Percentiles rank a stretch among this genome's conserved stretches.
Evolutionary conservation across 176 grass and related monocot genomes (phyloP).

Genomic region (Cenchrus americanus): DNA sequence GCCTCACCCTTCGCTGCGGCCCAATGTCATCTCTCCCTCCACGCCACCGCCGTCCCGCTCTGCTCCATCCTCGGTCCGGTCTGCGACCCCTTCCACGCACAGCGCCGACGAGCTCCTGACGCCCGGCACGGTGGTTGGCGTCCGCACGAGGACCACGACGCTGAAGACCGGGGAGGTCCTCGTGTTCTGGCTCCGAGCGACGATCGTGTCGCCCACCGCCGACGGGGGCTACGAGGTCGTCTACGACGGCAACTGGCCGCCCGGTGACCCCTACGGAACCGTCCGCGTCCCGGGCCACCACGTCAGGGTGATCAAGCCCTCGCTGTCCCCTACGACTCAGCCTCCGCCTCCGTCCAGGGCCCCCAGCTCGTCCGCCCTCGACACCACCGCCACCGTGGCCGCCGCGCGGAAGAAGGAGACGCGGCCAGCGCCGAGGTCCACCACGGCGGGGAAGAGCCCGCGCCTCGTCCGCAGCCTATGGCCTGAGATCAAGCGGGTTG

Average conservation of each 20-base stretch:
- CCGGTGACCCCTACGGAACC: not conserved
- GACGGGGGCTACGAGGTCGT: not conserved
- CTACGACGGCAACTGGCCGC: not conserved
- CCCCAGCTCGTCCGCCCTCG: not conserved
- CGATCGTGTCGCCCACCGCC: not conserved
- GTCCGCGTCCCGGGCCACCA: not conserved
- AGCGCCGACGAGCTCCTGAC: not conserved
- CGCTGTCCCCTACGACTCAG: not conserved
- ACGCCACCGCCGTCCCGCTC: not conserved
- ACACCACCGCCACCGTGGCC: not conserved
- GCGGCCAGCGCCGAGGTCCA: not conserved
- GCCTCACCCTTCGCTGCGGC: not conserved
- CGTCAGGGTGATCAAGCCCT: not conserved
- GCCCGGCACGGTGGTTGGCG: not conserved
- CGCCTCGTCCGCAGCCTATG: not conserved
- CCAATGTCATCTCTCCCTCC: not conserved
- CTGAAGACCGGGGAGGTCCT: not conserved
- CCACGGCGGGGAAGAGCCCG: not conserved
- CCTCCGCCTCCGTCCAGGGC: not conserved
- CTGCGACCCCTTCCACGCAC: not conserved
- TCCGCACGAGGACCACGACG: not conserved
- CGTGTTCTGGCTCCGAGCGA: conserved; percentile 15
- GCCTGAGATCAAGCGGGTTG: not conserved
- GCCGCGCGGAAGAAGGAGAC: not conserved
- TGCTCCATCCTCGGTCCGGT: not conserved